A percentile compares a stretch with the other conserved stretches of the same genome.
Conservation (phyloP, 2,329 filamentous ascomycete genomes). For the Sphaerulina populicola region DNA sequence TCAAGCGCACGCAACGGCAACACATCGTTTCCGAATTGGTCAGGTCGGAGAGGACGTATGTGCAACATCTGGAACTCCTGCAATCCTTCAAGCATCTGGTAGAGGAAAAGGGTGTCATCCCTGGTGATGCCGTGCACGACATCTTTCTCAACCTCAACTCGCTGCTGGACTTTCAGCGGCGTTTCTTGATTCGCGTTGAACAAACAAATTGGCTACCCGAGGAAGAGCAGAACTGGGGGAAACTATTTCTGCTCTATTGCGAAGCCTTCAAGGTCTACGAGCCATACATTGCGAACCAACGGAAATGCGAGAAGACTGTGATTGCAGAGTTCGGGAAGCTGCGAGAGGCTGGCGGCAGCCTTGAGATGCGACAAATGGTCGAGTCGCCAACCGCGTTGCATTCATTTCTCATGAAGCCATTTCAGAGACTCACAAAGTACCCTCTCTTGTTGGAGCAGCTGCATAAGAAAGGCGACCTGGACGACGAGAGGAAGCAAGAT, state of each 20-base stretch:
- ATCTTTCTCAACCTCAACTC: conserved; percentile 96
- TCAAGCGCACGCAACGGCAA: conserved; percentile 63
- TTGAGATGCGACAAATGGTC: conserved; percentile 61
- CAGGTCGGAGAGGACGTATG: conserved; percentile 93
- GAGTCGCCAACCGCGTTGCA: conserved; percentile 80
- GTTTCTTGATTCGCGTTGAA: conserved; percentile 91
- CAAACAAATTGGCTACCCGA: conserved; percentile 80
- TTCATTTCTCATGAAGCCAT: conserved; percentile 90
- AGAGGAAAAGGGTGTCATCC: conserved; percentile 77
- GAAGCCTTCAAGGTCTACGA: conserved; percentile 89
- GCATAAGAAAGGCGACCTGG: conserved; percentile 69
- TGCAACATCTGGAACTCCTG: conserved; percentile 89
- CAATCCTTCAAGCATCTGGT: conserved; percentile 85
- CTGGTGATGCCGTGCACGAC: conserved; percentile 81
- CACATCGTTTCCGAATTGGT: conserved; percentile 88
- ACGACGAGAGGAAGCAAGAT: conserved; percentile 62
- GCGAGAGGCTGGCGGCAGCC: conserved; percentile 57
- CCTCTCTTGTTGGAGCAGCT: conserved; percentile 83
- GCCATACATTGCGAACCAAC: conserved; percentile 93
- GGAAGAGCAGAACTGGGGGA: conserved; percentile 81
- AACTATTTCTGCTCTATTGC: conserved; percentile 76
- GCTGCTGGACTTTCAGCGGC: conserved; percentile 87
- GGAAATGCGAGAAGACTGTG: conserved; percentile 78
- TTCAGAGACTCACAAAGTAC: conserved; percentile 92
- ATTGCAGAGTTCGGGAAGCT: conserved; percentile 83